Percentiles rank a stretch among this genome's conserved stretches.
Evolutionary conservation across 306 rosid genomes (phyloP).

Genomic region (Trifolium fragiferum): DNA sequence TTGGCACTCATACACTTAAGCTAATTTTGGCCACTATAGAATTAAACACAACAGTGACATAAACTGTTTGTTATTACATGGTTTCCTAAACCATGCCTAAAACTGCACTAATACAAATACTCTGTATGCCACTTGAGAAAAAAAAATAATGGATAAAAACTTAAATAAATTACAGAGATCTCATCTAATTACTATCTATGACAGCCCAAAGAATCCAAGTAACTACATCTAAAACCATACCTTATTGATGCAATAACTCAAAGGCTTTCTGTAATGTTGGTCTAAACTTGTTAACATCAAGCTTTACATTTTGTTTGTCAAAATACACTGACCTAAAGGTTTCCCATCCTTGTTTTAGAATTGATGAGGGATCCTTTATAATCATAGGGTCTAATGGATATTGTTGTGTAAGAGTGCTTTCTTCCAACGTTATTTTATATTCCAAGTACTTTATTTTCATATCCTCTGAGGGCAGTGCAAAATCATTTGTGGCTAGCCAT

Average conservation of each 20-base stretch:
- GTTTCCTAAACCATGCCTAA: too few species aligned
- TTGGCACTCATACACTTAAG: background rate
- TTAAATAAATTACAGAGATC: constrained; percentile 17
- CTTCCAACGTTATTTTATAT: constrained; percentile 65
- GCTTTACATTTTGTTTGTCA: constrained; percentile 72
- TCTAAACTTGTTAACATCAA: constrained; percentile 73
- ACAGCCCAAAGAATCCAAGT: constrained; percentile 19
- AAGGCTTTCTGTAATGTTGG: constrained; percentile 75
- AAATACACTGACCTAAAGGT: constrained; percentile 66
- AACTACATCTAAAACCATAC: constrained; percentile 3
- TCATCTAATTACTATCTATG: constrained; percentile 11
- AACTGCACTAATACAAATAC: too few species aligned
- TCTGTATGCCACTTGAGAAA: too few species aligned
- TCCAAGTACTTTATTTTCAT: constrained; percentile 81
- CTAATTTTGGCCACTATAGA: background rate
- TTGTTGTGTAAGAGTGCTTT: constrained; percentile 71
- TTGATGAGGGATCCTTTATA: constrained; percentile 58
- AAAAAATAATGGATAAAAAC: too few species aligned
- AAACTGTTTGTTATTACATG: too few species aligned
- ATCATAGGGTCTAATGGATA: constrained; percentile 65
- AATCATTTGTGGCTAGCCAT: constrained; percentile 62
- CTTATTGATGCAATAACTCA: constrained; percentile 69
- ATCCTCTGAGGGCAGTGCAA: constrained; percentile 64
- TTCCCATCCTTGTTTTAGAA: constrained; percentile 61
- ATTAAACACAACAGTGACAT: background rate